phyloP scores from a whole-genome alignment of 73 alveolate species.

The Paramecium pentaurelia region DNA sequence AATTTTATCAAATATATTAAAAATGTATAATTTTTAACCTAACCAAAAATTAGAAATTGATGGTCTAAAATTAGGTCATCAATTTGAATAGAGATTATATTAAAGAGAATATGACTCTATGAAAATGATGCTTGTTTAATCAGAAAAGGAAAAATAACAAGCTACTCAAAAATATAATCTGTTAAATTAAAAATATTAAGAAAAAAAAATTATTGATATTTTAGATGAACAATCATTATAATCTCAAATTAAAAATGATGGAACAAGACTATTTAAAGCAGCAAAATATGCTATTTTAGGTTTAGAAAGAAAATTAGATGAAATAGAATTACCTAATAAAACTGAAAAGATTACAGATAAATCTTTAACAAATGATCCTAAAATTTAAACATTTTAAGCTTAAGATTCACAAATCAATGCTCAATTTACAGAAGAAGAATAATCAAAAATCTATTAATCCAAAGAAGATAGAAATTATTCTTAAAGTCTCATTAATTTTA shows the following conservation, averaged over 20 bases:
- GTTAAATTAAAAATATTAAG: background rate
- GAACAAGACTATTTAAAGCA: background rate
- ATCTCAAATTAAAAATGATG: background rate
- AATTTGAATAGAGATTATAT: background rate
- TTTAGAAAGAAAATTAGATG: background rate
- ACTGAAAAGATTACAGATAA: background rate
- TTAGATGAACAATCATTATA: background rate
- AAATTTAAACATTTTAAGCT: background rate
- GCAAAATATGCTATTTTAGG: background rate
- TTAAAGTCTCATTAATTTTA: background rate
- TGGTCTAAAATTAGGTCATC: background rate
- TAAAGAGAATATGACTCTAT: background rate
- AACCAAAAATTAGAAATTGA: background rate
- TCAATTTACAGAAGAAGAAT: background rate
- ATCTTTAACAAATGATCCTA: background rate
- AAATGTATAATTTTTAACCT: background rate
- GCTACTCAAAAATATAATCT: background rate
- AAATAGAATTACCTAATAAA: background rate
- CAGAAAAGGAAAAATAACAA: background rate
- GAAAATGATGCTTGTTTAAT: background rate
- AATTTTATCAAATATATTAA: background rate
- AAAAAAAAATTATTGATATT: background rate
- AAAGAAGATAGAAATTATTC: background rate
- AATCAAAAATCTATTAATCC: background rate
- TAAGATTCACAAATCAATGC: background rate